These are phyloP conservation scores for Pyrus hybrid DNA, from an alignment of 331 rosid species.

Conservation along the genomic window DNA sequence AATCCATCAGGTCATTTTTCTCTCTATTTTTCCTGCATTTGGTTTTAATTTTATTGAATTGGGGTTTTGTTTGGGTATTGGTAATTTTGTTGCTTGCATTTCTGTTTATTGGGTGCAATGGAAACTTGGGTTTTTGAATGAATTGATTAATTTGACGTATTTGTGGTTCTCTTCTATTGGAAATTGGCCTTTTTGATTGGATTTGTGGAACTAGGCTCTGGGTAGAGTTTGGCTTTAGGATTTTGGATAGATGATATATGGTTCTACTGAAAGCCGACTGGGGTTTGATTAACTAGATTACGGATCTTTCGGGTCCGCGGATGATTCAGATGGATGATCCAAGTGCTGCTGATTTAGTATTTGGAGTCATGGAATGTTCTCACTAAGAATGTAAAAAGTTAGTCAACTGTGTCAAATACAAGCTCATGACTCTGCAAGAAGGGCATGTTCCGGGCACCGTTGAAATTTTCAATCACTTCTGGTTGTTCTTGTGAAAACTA, in stretches of 20 bases:
- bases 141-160: background rate
- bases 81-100: background rate
- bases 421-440: background rate
- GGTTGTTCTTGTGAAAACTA: background rate
- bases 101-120: background rate
- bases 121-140: background rate
- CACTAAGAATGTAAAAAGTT: background rate
- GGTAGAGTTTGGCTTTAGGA: background rate
- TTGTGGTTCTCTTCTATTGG: background rate
- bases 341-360: background rate
- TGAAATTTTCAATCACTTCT: background rate
- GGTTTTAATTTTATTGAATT: background rate
- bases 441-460: background rate
- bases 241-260: background rate
- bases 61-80: background rate
- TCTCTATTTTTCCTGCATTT: background rate
- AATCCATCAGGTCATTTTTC: constrained; percentile 72
- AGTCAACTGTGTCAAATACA: background rate
- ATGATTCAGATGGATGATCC: background rate
- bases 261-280: background rate
- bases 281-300: background rate
- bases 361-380: background rate
- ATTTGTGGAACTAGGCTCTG: background rate
- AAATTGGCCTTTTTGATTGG: background rate
- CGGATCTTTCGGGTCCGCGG: background rate